A percentile compares a stretch with the other conserved stretches of the same genome.
phyloP scores from a whole-genome alignment of 202 grass and related monocot genomes.

The Panicum virgatum region DNA sequence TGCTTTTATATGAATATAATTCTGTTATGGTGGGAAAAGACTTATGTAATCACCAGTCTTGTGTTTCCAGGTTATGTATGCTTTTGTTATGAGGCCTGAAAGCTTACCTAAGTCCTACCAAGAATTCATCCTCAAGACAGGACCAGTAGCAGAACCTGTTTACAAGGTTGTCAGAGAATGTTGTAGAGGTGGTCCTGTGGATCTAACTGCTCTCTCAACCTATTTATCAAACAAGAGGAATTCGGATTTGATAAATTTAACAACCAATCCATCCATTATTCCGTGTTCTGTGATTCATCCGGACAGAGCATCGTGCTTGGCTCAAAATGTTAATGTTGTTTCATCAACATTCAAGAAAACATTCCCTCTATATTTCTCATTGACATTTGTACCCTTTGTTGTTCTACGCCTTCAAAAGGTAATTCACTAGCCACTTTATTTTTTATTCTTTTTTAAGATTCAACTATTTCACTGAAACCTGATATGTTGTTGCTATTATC shows the following conservation, averaged over 20 bases:
- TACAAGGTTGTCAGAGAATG: conserved; percentile 78
- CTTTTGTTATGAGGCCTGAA: conserved; percentile 98
- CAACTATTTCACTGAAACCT: background rate
- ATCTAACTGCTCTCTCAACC: conserved; percentile 62
- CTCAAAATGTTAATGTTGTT: conserved; percentile 66
- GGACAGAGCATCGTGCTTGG: conserved; percentile 74
- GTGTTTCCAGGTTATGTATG: conserved; percentile 91
- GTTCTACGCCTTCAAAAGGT: conserved; percentile 98
- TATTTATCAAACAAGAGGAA: conserved; percentile 71
- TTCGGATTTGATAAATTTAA: conserved; percentile 57
- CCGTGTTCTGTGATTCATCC: conserved; percentile 95
- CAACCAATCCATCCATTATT: conserved; percentile 62
- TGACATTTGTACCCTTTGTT: conserved; percentile 96
- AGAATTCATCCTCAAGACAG: conserved; percentile 98
- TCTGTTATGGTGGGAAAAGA: conserved; percentile 24
- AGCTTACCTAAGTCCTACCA: conserved; percentile 97
- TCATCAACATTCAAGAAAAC: conserved; percentile 98
- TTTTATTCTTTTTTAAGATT: conserved; percentile 15
- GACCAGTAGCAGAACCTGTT: conserved; percentile 86
- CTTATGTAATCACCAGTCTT: conserved; percentile 34
- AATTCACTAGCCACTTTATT: conserved; percentile 32
- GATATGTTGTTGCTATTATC: conserved; percentile 16
- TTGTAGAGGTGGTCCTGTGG: conserved; percentile 84
- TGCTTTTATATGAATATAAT: conserved; percentile 23
- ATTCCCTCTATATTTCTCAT: conserved; percentile 97